These are phyloP conservation scores for Periconia macrospinosa DNA, from an alignment of 2,329 filamentous ascomycete genomes.

Conservation along the genomic window DNA sequence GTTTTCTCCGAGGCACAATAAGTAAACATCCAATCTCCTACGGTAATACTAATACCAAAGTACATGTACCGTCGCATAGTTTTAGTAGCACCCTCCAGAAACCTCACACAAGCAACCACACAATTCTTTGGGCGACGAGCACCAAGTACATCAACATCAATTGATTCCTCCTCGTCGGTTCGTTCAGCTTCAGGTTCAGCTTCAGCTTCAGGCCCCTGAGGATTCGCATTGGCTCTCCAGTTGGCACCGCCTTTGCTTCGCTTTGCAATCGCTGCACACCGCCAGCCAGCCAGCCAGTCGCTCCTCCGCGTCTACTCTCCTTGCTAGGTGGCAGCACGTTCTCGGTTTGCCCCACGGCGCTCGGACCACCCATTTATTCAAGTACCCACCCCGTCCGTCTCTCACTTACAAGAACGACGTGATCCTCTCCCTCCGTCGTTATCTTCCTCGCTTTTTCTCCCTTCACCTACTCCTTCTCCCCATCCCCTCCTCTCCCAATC, in stretches of 20 bases:
- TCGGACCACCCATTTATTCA: conserved; percentile 4
- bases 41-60: too few species aligned
- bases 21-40: too few species aligned
- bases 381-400: conserved; percentile 1
- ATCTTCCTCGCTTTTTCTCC: background rate
- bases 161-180: background rate
- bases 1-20: too few species aligned
- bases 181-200: too few species aligned
- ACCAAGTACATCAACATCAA: too few species aligned
- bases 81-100: too few species aligned
- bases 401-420: conserved; percentile 1
- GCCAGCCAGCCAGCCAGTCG: background rate
- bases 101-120: too few species aligned
- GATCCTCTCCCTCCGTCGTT: background rate
- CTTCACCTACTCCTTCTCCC: conserved; percentile 4
- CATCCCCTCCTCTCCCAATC: conserved; percentile 4
- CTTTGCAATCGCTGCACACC: background rate
- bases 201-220: background rate
- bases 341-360: conserved; percentile 17
- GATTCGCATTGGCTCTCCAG: too few species aligned
- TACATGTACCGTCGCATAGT: too few species aligned
- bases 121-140: too few species aligned
- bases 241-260: too few species aligned
- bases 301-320: background rate
- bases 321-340: conserved; percentile 11